Base-by-base conservation (phyloP, 352 stramenopile species). In the Phytopythium vexans region DNA sequence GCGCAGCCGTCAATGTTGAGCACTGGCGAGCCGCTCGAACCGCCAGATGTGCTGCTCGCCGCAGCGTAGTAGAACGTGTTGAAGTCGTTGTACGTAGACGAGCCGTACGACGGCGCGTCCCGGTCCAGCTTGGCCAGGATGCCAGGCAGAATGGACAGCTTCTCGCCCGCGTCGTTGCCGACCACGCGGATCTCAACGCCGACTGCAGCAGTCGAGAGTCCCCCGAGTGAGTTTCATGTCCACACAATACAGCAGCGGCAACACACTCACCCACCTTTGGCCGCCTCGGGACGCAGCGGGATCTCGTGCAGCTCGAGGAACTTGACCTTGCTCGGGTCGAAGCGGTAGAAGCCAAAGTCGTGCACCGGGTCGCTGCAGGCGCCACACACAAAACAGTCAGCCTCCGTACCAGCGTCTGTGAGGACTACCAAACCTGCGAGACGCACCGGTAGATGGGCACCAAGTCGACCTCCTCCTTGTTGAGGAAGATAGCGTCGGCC, bases 31-130 rank as follows among this genome's bases (percentile, higher is more conserved):
- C 90, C 90, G 38, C 88, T 97, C 0, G 83, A 95, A 4, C 90
- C 90, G 32, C 90, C 89, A 0, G 79, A 94, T 6, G 88, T 97
- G 50, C 75, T 93, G 57, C 80, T 92, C 2, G 87, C 87, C 0
- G 89, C 89, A 7, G 80, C 81, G 60, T 91, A 94, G 67, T 97
- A 97, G 46, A 97, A 97, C 16, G 89, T 97, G 59, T 96, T 96
- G 54, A 96, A 95, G 60, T 97, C 91, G 36, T 95, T 94, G 78
- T 97, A 97, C 14, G 76, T 82, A 37, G 60, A 76, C 3, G 75
- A 89, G 16, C 84, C 82, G 52, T 97, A 97, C 37, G 86, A 82
- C 11, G 91, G 91, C 34, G 88, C 88, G 52, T 96, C 87, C 11
- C 91, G 91, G 59, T 97, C 91, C 33, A 97, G 52, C 48, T 95